Base-by-base conservation (phyloP, 441 rosid species). In the Pelargonium exstipulatum region DNA sequence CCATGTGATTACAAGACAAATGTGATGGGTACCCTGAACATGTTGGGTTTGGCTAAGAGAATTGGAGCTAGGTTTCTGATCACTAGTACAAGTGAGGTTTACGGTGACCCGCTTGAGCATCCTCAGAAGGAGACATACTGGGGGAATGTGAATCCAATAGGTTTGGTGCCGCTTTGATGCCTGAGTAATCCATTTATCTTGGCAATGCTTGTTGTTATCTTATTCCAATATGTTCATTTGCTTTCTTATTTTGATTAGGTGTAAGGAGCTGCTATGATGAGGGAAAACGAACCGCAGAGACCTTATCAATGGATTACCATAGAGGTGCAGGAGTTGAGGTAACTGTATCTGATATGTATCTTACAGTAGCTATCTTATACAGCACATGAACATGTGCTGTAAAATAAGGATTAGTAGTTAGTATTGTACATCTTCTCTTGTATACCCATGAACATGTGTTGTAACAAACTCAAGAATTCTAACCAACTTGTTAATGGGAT, bases 21-120 rank as follows among this genome's bases (percentile, higher is more conserved):
- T 85, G 98, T 91, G 77, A 87, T 94, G 97, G 98, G 98, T 7
- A 94, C 97, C n/a, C 88, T 94, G 67, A 91, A 94, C 72, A 88
- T 94, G 97, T 69, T 94, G 92, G 98, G 97, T 40, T 86, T 94
- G 72, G 98, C 98, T 2, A 91, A 94, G 93, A 89, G 98, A 78
- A 93, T 94, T 22, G 97, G 98, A 37, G 97, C 98, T 0, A 83
- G 88, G 85, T 94, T 94, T 82, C 71, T 94, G 86, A 87, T 94
- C 5, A 94, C 98, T 0, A 94, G 98, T 72, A 94, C 97, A 1
- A 94, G 98, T 80, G 97, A 94, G 86, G 98, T 94, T 35, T 94
- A 94, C 65, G 98, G 98, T 40, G 97, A 94, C 71, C 98, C 98
- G 4, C 96, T 94, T 64, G 90, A 94, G 84, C 98, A 94, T 84